Conservation (phyloP, 192 early-diverging fungal species). For the Coemansia sp. region DNA sequence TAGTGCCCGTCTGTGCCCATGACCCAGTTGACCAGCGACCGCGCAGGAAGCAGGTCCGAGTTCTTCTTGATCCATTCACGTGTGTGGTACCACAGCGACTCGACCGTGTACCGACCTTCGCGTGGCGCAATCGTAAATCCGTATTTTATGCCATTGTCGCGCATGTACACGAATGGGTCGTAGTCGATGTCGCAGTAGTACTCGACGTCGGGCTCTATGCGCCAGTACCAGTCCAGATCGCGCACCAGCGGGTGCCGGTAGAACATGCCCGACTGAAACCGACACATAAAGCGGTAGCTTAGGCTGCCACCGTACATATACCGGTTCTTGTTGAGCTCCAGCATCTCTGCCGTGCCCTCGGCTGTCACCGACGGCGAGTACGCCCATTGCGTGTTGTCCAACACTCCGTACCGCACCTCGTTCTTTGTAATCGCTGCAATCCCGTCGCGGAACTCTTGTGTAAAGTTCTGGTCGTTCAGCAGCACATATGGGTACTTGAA, state of each 20-base stretch:
- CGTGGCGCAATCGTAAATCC: conserved; percentile 67
- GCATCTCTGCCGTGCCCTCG: conserved; percentile 35
- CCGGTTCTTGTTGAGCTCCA: conserved; percentile 48
- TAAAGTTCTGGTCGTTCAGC: conserved; percentile 73
- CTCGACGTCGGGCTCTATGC: conserved; percentile 70
- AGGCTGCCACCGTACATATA: conserved; percentile 68
- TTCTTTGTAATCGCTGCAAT: conserved; percentile 46
- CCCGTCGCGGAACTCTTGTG: conserved; percentile 64
- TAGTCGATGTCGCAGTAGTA: conserved; percentile 74
- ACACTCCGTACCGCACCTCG: conserved; percentile 44
- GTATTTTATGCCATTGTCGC: conserved; percentile 67
- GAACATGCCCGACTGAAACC: conserved; percentile 65
- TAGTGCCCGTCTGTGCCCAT: conserved; percentile 60
- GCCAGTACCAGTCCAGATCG: conserved; percentile 71
- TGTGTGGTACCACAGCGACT: conserved; percentile 62
- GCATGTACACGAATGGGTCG: conserved; percentile 72
- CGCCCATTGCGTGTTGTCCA: conserved; percentile 45
- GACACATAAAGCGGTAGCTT: conserved; percentile 76
- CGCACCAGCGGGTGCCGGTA: conserved; percentile 61
- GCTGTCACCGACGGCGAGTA: conserved; percentile 48
- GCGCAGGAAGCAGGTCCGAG: conserved; percentile 26
- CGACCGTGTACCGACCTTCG: conserved; percentile 62
- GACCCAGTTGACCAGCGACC: conserved; percentile 52
- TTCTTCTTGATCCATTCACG: conserved; percentile 56
- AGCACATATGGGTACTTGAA: conserved; percentile 81